These are phyloP conservation scores for Citrus mangshanensis DNA, from an alignment of 345 rosid genomes.

Conservation along the genomic window DNA sequence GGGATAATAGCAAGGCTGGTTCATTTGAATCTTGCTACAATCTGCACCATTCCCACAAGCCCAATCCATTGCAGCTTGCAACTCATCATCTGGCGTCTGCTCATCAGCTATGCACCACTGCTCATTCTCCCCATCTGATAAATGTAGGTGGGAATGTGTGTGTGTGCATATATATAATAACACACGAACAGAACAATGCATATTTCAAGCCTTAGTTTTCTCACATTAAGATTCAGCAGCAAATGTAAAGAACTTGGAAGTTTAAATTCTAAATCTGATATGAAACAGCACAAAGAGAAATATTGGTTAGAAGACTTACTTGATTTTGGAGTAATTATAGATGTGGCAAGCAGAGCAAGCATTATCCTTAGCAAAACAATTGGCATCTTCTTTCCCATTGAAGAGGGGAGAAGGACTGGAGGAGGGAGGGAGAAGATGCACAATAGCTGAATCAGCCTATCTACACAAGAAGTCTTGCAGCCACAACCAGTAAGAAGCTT, in stretches of 20 bases:
- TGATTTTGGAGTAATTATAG: constrained; percentile 32
- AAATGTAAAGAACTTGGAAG: background rate
- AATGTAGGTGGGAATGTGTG: too few species aligned
- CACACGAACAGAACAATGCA: background rate
- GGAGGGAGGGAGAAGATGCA: background rate
- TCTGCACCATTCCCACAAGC: constrained; percentile 70
- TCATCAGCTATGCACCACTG: constrained; percentile 85
- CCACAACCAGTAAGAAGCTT: background rate
- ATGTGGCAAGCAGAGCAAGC: constrained; percentile 38
- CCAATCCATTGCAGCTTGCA: constrained; percentile 69
- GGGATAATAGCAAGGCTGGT: constrained; percentile 66
- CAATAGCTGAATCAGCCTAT: constrained; percentile 10
- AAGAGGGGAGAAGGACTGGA: constrained; percentile 13
- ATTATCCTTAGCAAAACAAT: constrained; percentile 33
- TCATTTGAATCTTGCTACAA: constrained; percentile 52
- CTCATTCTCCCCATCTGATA: constrained; percentile 47
- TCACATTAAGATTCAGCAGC: background rate
- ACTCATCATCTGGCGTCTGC: constrained; percentile 62
- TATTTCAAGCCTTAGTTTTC: background rate
- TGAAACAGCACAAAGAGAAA: background rate
- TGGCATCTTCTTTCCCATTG: constrained; percentile 34
- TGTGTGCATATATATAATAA: background rate
- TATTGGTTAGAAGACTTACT: constrained; percentile 23
- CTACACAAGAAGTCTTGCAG: constrained; percentile 8
- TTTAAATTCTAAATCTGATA: background rate